phyloP scores from a whole-genome alignment of 805 yeast genomes.

The Nakazawaea ishiwadae region DNA sequence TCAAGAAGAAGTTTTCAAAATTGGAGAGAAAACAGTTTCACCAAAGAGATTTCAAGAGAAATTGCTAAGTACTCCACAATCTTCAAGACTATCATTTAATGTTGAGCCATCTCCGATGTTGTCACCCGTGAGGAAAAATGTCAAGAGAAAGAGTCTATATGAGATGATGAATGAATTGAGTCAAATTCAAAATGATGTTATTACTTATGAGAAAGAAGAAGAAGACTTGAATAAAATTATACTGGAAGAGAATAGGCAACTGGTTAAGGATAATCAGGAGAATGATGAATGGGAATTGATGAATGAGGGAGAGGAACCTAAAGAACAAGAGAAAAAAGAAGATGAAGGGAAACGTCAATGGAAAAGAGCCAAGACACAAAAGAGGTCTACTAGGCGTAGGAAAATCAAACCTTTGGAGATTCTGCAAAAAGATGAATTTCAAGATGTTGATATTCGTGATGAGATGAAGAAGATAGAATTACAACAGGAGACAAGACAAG shows the following conservation, averaged over 20 bases:
- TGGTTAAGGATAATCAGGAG: constrained; percentile 16
- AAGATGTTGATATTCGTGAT: constrained; percentile 37
- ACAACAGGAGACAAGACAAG: too few species aligned
- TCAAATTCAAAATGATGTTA: constrained; percentile 25
- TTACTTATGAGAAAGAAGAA: constrained; percentile 15
- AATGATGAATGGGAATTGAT: constrained; percentile 14
- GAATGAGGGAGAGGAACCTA: neutral
- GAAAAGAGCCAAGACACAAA: constrained; percentile 35
- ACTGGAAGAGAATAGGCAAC: constrained; percentile 14
- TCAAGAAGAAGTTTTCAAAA: neutral
- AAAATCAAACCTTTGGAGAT: constrained; percentile 37
- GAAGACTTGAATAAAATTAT: constrained; percentile 16
- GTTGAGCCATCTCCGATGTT: constrained; percentile 29
- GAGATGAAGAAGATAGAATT: constrained; percentile 32
- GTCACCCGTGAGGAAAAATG: constrained; percentile 8
- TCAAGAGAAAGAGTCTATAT: constrained; percentile 25
- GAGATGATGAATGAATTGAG: constrained; percentile 43
- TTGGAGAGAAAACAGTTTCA: neutral
- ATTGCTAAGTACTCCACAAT: neutral
- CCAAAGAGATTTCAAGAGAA: neutral
- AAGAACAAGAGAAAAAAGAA: neutral
- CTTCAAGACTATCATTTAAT: neutral
- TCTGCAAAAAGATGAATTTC: constrained; percentile 25
- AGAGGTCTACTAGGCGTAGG: constrained; percentile 47
- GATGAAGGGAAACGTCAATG: constrained; percentile 13